Evolutionary conservation across 345 rosid species (phyloP), one percentile per base, ranked within the genome.

Genomic region (Turritis glabra): DNA sequence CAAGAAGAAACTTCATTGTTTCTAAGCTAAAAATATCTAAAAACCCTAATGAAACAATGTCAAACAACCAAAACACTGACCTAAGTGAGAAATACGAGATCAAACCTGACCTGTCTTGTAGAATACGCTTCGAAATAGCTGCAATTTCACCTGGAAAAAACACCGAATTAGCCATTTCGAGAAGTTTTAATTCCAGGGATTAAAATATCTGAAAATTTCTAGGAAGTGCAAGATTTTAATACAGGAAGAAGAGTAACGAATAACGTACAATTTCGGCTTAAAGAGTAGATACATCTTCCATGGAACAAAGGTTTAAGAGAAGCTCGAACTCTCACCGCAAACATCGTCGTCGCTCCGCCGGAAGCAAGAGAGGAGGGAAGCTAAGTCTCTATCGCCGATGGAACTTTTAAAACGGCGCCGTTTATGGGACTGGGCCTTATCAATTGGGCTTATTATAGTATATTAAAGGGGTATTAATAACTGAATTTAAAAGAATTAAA

Each of bases 261-360:
- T 43, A 44, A 17, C 72, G 15, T 74, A 65, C 72, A 1, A 5
- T 46, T 23, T 46, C 51, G 29, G 30, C 0, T 17, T 13, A 23
- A 1, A 9, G 29, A 46, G 14, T 41, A 74, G 32, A 15, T 13
- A 1, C 9, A 22, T 46, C 59, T 74, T 57, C 72, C 43, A 26
- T 48, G 61, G 67, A 66, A 11, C 14, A 74, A 66, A 35, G 43
- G 60, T 19, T 47, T 35, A 10, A 74, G 33, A 13, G 72, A 74
- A 46, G 67, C 51, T 66, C 78, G 66, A 1, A 27, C 30, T 32
- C 60, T 66, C 67, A 41, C 78, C 73, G 78, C 43, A 14, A 57
- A 66, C 78, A 74, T 74, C 67, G 60, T 37, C 52, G 76, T 38
- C 69, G 61, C 40, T 37, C 25, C 61, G 66, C 78, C 78, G 67